A percentile compares a stretch with the other conserved stretches of the same genome.
phyloP scores from a whole-genome alignment of 1,284 basidiomycete species.

The Fereydounia khargensis region DNA sequence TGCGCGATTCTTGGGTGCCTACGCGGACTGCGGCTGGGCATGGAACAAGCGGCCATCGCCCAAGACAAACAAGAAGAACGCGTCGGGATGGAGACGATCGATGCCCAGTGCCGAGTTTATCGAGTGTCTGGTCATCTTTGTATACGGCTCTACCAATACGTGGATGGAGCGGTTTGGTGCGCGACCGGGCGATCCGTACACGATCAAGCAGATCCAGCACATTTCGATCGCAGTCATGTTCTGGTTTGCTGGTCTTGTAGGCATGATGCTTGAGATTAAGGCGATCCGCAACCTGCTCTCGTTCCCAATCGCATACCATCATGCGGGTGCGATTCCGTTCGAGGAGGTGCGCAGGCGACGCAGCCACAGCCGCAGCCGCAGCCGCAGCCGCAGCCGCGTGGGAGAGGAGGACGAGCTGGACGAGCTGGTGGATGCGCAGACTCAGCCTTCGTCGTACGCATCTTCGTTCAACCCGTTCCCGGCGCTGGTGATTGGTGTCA shows the following conservation, averaged over 20 bases:
- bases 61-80: constrained; percentile 11
- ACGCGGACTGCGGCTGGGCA: constrained; percentile 85
- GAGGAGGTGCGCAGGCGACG: constrained; percentile 7
- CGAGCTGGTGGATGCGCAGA: constrained; percentile 28
- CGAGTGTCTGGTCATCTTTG: constrained; percentile 81
- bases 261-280: constrained; percentile 83
- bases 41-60: constrained; percentile 68
- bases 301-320: constrained; percentile 26
- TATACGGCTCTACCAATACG: constrained; percentile 85
- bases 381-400: neutral
- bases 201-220: constrained; percentile 90
- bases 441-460: constrained; percentile 62
- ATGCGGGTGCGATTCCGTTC: constrained; percentile 13
- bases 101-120: constrained; percentile 71
- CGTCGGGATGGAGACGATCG: constrained; percentile 20
- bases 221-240: constrained; percentile 93
- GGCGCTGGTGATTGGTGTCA: constrained; percentile 79
- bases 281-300: constrained; percentile 36
- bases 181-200: constrained; percentile 75
- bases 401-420: constrained; percentile 11
- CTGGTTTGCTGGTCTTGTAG: constrained; percentile 87
- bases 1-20: constrained; percentile 85
- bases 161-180: constrained; percentile 94
- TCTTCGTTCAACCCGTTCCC: constrained; percentile 86
- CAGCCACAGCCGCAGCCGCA: neutral